Evolutionary conservation across 805 yeast genomes (phyloP).

Genomic region (Monosporozyma aquatica): DNA sequence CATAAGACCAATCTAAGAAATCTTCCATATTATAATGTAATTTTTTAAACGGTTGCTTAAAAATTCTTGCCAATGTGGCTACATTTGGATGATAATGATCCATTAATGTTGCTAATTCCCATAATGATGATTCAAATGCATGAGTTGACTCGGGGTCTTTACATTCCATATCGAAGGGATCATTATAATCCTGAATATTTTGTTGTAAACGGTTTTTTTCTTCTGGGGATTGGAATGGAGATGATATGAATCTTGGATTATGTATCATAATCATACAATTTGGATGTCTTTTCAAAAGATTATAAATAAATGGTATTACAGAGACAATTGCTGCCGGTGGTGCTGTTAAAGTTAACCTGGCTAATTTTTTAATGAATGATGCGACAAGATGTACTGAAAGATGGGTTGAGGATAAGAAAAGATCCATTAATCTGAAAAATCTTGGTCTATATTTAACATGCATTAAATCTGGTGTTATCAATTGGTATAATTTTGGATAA

Average conservation of each 20-base stretch:
- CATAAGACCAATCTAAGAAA: conserved; percentile 85
- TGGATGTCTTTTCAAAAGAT: conserved; percentile 83
- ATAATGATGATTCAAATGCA: conserved; percentile 77
- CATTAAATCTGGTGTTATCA: conserved; percentile 66
- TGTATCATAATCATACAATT: conserved; percentile 88
- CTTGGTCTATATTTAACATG: conserved; percentile 77
- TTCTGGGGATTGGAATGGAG: conserved; percentile 21
- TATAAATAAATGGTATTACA: conserved; percentile 84
- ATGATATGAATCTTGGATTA: conserved; percentile 26
- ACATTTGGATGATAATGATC: conserved; percentile 92
- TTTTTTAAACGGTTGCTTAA: conserved; percentile 83
- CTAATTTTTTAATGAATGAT: conserved; percentile 75
- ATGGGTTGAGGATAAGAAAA: conserved; percentile 81
- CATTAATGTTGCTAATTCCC: conserved; percentile 81
- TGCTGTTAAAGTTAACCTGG: conserved; percentile 64
- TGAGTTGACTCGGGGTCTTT: conserved; percentile 66
- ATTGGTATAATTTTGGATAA: conserved; percentile 68
- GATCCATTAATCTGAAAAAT: conserved; percentile 76
- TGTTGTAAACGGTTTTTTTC: conserved; percentile 20
- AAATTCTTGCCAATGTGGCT: conserved; percentile 81
- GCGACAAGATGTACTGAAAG: conserved; percentile 77
- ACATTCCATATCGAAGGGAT: conserved; percentile 60
- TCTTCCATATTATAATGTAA: conserved; percentile 85
- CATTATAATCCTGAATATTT: conserved; percentile 33
- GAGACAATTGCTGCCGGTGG: conserved; percentile 87